These are phyloP conservation scores for Rhizophagus prolifer DNA, from an alignment of 192 early-diverging fungal genomes.

Conservation along the genomic window DNA sequence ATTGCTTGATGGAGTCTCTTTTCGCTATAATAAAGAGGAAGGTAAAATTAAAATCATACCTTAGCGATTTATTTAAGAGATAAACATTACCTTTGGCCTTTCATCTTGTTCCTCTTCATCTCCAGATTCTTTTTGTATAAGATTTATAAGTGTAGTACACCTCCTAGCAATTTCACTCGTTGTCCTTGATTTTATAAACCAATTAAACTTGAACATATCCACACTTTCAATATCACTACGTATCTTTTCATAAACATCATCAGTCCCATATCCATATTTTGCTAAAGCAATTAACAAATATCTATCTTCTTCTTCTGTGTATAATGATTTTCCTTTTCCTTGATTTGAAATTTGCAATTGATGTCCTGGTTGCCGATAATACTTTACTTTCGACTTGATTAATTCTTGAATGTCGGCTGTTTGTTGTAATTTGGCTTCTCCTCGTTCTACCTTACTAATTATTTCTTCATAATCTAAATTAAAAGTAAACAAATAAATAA, in stretches of 20 bases:
- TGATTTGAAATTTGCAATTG: constrained; percentile 85
- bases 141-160: constrained; percentile 77
- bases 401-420: constrained; percentile 82
- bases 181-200: constrained; percentile 96
- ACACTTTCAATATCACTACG: constrained; percentile 77
- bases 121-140: constrained; percentile 60
- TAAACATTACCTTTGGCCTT: not conserved
- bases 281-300: constrained; percentile 90
- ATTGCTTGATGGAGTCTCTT: not conserved
- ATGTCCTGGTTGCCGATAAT: constrained; percentile 53
- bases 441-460: constrained; percentile 83
- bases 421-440: constrained; percentile 76
- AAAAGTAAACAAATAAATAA: not conserved
- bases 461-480: constrained; percentile 78
- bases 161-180: constrained; percentile 79
- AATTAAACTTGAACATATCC: constrained; percentile 92
- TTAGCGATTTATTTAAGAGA: not conserved
- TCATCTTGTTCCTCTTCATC: constrained; percentile 43
- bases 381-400: constrained; percentile 73
- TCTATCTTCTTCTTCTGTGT: constrained; percentile 96
- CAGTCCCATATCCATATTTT: constrained; percentile 83
- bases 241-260: constrained; percentile 93
- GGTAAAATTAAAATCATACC: not conserved
- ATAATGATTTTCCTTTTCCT: constrained; percentile 80
- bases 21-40: not conserved